These are phyloP conservation scores for Penicillium sp. DNA, from an alignment of 2,329 filamentous ascomycete species.

Conservation along the genomic window DNA sequence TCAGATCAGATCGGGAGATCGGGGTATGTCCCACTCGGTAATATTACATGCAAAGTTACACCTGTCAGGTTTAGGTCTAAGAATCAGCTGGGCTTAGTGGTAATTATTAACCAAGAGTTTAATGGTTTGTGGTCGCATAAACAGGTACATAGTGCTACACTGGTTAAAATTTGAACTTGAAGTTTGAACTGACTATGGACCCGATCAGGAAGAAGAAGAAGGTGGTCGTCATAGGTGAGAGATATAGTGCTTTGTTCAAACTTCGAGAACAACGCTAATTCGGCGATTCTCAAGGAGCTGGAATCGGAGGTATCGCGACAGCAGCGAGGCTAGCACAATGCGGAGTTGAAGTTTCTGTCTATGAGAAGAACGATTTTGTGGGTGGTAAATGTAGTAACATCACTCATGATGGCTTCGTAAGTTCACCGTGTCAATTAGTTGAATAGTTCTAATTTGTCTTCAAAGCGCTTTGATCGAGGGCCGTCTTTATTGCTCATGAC, in stretches of 20 bases:
- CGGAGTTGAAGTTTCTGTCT: slow-evolving; percentile 10
- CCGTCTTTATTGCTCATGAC: slow-evolving; percentile 17
- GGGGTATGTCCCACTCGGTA: not conserved
- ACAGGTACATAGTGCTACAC: not conserved
- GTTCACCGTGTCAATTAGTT: not conserved
- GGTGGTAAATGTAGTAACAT: slow-evolving; percentile 14
- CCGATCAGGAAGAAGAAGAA: slow-evolving; percentile 3
- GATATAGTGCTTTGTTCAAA: too few species aligned
- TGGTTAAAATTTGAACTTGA: not conserved
- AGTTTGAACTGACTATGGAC: not conserved
- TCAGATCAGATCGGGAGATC: not conserved
- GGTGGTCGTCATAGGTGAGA: slow-evolving; percentile 6
- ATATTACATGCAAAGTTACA: not conserved
- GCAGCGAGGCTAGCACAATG: slow-evolving; percentile 10
- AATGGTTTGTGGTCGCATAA: not conserved
- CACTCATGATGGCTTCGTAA: slow-evolving; percentile 4
- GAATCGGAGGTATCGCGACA: slow-evolving; percentile 10
- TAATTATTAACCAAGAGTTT: not conserved
- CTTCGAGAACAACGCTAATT: not conserved
- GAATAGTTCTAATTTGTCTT: not conserved
- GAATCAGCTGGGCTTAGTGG: not conserved
- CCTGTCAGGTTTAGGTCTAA: not conserved
- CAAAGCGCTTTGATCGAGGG: slow-evolving; percentile 18
- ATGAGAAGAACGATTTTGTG: slow-evolving; percentile 12
- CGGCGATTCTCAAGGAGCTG: not conserved